Percentiles rank a stretch among this genome's conserved stretches.
These are phyloP conservation scores for Austroboletus festivus DNA, from an alignment of 768 basidiomycete genomes.

Conservation along the genomic window DNA sequence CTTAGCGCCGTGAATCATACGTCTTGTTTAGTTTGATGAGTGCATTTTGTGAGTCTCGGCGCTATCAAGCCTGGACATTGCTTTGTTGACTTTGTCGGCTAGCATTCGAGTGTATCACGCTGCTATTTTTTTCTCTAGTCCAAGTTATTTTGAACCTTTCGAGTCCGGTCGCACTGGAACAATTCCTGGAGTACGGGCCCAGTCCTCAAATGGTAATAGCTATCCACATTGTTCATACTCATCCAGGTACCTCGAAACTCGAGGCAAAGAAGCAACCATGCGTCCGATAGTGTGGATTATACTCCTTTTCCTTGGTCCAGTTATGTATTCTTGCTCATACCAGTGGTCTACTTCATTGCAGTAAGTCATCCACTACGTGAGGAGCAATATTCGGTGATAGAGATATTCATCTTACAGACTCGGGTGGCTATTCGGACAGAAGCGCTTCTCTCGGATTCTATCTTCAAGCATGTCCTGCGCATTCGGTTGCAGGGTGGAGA, in stretches of 20 bases:
- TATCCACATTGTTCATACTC: neutral
- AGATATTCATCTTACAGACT: constrained; percentile 24
- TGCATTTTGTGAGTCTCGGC: constrained; percentile 4
- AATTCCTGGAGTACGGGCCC: constrained; percentile 5
- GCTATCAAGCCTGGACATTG: neutral
- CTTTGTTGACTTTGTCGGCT: neutral
- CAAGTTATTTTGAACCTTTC: constrained; percentile 1
- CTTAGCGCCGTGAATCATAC: constrained; percentile 1
- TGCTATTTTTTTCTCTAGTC: neutral
- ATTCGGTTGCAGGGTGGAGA: constrained; percentile 37
- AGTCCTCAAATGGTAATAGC: neutral
- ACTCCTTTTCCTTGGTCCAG: constrained; percentile 47
- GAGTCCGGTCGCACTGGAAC: constrained; percentile 8
- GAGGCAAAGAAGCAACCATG: constrained; percentile 43
- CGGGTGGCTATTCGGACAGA: constrained; percentile 47
- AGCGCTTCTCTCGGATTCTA: constrained; percentile 49
- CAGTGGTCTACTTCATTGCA: constrained; percentile 50
- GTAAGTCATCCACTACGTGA: constrained; percentile 7
- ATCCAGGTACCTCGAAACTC: constrained; percentile 54
- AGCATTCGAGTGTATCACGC: constrained; percentile 2
- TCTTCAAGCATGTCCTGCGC: constrained; percentile 56
- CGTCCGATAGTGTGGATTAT: constrained; percentile 72
- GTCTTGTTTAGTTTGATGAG: constrained; percentile 3
- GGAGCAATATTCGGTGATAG: neutral
- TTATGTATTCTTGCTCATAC: constrained; percentile 39